phyloP scores from a whole-genome alignment of 2,329 filamentous ascomycete species.

The Diplodia sapinea region DNA sequence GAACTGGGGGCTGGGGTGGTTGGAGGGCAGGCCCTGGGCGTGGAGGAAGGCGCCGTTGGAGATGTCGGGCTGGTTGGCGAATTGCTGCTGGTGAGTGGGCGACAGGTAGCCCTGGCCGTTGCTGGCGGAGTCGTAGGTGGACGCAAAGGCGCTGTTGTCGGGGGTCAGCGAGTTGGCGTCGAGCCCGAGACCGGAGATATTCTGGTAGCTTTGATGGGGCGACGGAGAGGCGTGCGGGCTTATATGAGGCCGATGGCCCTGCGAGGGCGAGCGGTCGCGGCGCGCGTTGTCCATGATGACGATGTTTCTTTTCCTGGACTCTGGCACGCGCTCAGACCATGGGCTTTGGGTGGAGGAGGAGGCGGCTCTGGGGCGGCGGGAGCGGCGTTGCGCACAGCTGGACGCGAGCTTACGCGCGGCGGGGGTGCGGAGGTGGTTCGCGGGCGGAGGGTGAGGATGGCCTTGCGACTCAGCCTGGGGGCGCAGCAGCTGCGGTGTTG shows the following conservation, averaged over 20 bases:
- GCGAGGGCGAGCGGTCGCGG: conserved; percentile 68
- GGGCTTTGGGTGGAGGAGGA: conserved; percentile 33
- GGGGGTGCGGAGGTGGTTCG: conserved; percentile 15
- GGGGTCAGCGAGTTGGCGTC: conserved; percentile 53
- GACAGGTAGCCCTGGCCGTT: conserved; percentile 50
- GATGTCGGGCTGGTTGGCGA: conserved; percentile 48
- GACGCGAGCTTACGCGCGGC: conserved; percentile 29
- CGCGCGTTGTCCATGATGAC: conserved; percentile 61
- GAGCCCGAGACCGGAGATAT: conserved; percentile 65
- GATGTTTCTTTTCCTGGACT: conserved; percentile 43
- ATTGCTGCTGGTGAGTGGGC: conserved; percentile 55
- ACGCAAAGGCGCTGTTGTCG: conserved; percentile 36
- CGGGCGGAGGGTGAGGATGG: conserved; percentile 29
- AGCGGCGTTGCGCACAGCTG: conserved; percentile 24
- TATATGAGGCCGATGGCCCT: conserved; percentile 66
- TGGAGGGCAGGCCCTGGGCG: conserved; percentile 55
- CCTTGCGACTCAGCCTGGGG: conserved; percentile 32
- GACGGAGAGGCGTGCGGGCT: conserved; percentile 70
- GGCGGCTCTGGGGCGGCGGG: conserved; percentile 31
- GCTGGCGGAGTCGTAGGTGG: conserved; percentile 45
- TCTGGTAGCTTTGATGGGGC: conserved; percentile 61
- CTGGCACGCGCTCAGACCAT: conserved; percentile 39
- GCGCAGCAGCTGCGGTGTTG: conserved; percentile 28
- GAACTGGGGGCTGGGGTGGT: conserved; percentile 56
- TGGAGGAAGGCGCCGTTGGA: conserved; percentile 53